These are phyloP conservation scores for Themeda triandra DNA, from an alignment of 176 grass and related monocot species.

Conservation along the genomic window DNA sequence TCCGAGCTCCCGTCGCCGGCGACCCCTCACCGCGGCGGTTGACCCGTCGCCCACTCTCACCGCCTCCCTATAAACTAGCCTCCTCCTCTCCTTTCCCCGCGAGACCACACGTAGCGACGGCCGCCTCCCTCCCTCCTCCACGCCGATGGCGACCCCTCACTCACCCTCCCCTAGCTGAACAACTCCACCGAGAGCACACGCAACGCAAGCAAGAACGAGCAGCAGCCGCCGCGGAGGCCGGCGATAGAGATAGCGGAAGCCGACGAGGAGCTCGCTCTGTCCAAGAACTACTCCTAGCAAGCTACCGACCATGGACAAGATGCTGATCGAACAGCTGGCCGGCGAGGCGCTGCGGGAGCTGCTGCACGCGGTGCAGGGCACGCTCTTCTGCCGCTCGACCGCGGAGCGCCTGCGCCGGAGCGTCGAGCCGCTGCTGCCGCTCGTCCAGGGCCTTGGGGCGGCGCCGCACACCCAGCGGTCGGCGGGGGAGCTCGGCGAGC, in stretches of 20 bases:
- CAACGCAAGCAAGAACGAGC: not conserved
- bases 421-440: constrained; percentile 79
- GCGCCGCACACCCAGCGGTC: not conserved
- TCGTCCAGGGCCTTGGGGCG: constrained; percentile 39
- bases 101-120: constrained; percentile 11
- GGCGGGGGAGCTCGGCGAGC: constrained; percentile 58
- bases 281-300: not conserved
- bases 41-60: not conserved
- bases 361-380: constrained; percentile 42
- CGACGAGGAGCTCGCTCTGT: not conserved
- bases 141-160: constrained; percentile 36
- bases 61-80: constrained; percentile 31
- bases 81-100: not conserved
- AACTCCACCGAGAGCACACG: not conserved
- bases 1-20: constrained; percentile 6
- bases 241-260: not conserved
- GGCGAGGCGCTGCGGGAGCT: constrained; percentile 66
- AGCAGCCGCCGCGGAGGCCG: too few relatives aligned
- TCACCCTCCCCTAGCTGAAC: constrained; percentile 35
- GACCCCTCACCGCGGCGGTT: constrained; percentile 41
- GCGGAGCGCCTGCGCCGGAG: constrained; percentile 82
- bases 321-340: constrained; percentile 56
- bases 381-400: constrained; percentile 64
- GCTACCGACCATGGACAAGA: constrained; percentile 1
- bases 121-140: not conserved